phyloP scores from a whole-genome alignment of 768 basidiomycete genomes.

The Mycena amicta region DNA sequence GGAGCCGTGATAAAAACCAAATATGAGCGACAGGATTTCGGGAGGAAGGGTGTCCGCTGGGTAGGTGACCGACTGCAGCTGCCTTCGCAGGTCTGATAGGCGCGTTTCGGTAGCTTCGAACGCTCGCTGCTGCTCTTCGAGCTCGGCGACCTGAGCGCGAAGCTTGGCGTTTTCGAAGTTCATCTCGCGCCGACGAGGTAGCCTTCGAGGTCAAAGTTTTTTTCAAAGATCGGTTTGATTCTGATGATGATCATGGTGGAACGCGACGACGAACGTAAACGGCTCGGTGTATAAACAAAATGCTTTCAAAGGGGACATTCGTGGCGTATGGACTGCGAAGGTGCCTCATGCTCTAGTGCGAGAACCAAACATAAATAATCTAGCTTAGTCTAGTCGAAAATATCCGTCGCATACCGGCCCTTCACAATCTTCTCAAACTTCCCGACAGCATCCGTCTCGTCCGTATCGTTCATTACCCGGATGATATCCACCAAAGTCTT shows the following conservation, averaged over 20 bases:
- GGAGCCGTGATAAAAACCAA: not conserved
- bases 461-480: slow-evolving; percentile 24
- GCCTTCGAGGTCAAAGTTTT: too few relatives aligned
- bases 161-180: not conserved
- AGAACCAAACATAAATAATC: too few relatives aligned
- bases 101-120: not conserved
- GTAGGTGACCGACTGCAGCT: not conserved
- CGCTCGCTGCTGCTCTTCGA: not conserved
- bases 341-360: too few relatives aligned
- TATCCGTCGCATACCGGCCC: slow-evolving; percentile 47
- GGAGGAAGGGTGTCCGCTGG: not conserved
- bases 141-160: not conserved
- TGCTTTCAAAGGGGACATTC: too few relatives aligned
- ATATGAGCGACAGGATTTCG: not conserved
- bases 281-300: too few relatives aligned
- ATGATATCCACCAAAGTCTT: slow-evolving; percentile 39
- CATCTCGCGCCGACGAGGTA: too few relatives aligned
- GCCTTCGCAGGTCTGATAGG: not conserved
- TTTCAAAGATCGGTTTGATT: too few relatives aligned
- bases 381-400: slow-evolving; percentile 48
- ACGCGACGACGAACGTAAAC: too few relatives aligned
- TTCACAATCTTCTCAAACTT: slow-evolving; percentile 37
- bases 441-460: slow-evolving; percentile 31
- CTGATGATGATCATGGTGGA: too few relatives aligned
- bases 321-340: too few relatives aligned